Evolutionary conservation across 495 filamentous ascomycete species (phyloP), one percentile per base, ranked within the genome.

Genomic region (Penicillium pulvis): DNA sequence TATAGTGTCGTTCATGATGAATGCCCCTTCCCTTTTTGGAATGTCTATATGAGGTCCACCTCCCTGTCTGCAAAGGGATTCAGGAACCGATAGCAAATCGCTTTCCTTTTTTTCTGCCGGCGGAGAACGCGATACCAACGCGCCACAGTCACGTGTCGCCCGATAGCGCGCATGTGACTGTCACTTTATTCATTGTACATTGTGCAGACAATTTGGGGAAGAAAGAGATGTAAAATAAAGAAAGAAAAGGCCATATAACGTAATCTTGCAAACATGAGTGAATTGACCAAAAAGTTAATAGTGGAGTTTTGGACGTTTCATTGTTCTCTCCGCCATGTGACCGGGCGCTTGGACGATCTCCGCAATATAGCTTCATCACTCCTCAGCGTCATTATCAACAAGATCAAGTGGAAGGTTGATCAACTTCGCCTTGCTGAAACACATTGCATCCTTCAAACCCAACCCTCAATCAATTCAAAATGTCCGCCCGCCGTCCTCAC

Each of bases 1-100:
- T 35, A 82, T 67, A 6, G 73, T 67, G 20, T 81, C 73, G 50
- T 79, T 73, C 75, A 75, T 78, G 33, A 4, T 33, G 47, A 28
- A 28, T 42, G 36, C 49, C 41, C 31, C 45, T 23, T 58, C 35
- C 20, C 28, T 44, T 26, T 39, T 57, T 49, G 17, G n/a, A 35
- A 31, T 51, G 46, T 43, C n/a, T 52, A 41, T 52, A 23, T 26
- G 56, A 60, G 54, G 39, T 44, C 56, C 48, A 53, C 59, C 59
- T 52, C 46, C 55, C 19, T 30, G 14, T 6, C 36, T 20, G 6
- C 19, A 11, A 17, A 42, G 33, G 49, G 31, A 51, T 51, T 30
- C 16, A 52, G 33, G 49, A 52, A 24, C 31, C 31, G 17, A 49
- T 49, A 7, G 6, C 28, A 4, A 36, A 45, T 45, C 42, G 20